Base-by-base conservation (phyloP, 106 monocot species). In the Vanilla planifolia region DNA sequence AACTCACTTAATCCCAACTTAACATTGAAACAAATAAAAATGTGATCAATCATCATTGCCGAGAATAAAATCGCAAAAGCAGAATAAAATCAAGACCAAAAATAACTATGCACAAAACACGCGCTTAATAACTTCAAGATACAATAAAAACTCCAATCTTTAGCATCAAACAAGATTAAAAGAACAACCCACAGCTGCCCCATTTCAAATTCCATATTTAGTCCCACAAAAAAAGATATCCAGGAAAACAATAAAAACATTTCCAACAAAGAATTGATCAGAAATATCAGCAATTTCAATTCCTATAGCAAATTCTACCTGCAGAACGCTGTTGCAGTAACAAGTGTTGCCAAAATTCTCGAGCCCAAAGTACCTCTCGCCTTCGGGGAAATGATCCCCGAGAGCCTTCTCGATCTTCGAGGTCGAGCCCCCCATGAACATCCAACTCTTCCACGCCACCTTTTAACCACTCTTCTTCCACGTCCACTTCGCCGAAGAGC, bases 331-430 rank as follows among this genome's bases (percentile, higher is more conserved):
- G 67, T 88, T 88, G 66, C 82, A 82, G 62, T 88, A 88, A 61
- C 86, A 87, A 34, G 86, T 87, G 62, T 87, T 87, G 36, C 86
- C 86, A 69, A 88, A 88, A 70, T 88, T 83, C 73, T 88, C 88
- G 43, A 88, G 68, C 13, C 88, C 88, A 35, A 88, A 88, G 66
- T 88, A 80, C 21, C 88, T 66, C 76, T 88, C 88, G 9, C 79
- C 83, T 52, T 83, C 88, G 19, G 88, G 88, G 73, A 88, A 88
- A 66, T 88, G 87, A 32, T 88, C 88, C 14, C 88, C 88, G 44
- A 88, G 78, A 20, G 78, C 86, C 77, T 81, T 86, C 81, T 81
- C 86, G 32, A 86, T 76, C 72, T 79, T 88, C 35, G 87, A 88
- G 21, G 71, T 69, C 63, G 78, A 39, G 63, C 79, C 79, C 42